Base-by-base conservation (phyloP, 1,284 basidiomycete genomes). In the Mycena sp. region DNA sequence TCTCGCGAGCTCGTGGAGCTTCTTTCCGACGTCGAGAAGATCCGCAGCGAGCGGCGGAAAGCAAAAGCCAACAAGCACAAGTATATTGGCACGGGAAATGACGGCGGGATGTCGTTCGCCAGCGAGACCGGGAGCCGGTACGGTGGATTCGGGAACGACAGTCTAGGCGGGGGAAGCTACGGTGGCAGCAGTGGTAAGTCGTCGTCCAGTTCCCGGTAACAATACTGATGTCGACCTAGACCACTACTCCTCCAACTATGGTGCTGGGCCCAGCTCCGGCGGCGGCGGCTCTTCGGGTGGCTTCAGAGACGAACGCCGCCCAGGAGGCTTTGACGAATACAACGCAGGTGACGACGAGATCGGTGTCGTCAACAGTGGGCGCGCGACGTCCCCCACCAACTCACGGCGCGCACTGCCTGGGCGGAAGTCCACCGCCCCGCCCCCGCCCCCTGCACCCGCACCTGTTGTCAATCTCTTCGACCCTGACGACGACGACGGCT, bases 271-370 rank as follows among this genome's bases (percentile, higher is more conserved):
- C 11, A 60, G 62, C 53, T 57, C 52, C 41, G 43, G 82, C 53
- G 80, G 83, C 29, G 85, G 82, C 2, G 82, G 83, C 46, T 84
- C 85, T 35, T 74, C 74, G 3, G 28, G 32, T 3, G 64, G 61
- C 29, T 92, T 91, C 79, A 80, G 85, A 56, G 92, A 92, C 65
- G 83, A 78, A 23, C 73, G 83, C 19, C 80, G 87, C 43, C 43
- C 67, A 1, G 65, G 65, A 58, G 82, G 83, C 45, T 97, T 88
- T 72, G 96, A 99, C 71, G 97, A 98, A 76, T 99, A 99, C 76
- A 94, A 98, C 70, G 98, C 97, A 4, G 97, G 98, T 1, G 98
- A 98, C 59, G 94, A 96, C 74, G 98, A 99, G 68, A 85, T 88
- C 40, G 74, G 79, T 3, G 71, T 83, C 12, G 69, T 73, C 26